Percentiles rank a stretch among this genome's conserved stretches.
These are phyloP conservation scores for Penicillium dipodomyicola DNA, from an alignment of 495 filamentous ascomycete species.

Conservation along the genomic window DNA sequence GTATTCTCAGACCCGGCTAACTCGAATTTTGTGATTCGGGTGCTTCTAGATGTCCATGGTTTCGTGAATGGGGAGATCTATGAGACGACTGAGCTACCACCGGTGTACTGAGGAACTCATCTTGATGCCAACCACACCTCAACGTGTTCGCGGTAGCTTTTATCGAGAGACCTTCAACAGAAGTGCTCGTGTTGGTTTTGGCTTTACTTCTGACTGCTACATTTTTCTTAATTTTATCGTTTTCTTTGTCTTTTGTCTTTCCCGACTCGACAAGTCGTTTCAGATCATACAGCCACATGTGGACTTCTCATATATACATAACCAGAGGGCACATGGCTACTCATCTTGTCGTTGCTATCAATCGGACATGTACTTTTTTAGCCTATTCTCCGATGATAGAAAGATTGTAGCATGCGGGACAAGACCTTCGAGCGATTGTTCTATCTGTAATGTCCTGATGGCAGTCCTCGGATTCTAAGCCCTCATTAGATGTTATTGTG, in stretches of 20 bases:
- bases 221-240: no score
- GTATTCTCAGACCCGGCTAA: not conserved
- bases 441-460: not conserved
- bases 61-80: not conserved
- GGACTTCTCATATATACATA: not conserved
- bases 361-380: not conserved
- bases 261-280: not conserved
- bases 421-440: no score
- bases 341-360: not conserved
- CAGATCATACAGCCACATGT: not conserved
- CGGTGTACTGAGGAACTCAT: not conserved
- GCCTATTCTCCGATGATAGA: not conserved
- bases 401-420: no score
- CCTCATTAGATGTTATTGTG: no score
- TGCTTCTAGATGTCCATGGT: not conserved
- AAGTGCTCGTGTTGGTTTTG: not conserved
- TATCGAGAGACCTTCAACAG: not conserved
- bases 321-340: not conserved
- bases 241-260: not conserved
- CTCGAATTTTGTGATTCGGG: not conserved
- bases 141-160: not conserved
- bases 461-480: no score
- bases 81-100: not conserved
- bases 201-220: no score
- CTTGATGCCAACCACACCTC: not conserved